Evolutionary conservation across 495 filamentous ascomycete species (phyloP).

Genomic region (Niebla homalea): DNA sequence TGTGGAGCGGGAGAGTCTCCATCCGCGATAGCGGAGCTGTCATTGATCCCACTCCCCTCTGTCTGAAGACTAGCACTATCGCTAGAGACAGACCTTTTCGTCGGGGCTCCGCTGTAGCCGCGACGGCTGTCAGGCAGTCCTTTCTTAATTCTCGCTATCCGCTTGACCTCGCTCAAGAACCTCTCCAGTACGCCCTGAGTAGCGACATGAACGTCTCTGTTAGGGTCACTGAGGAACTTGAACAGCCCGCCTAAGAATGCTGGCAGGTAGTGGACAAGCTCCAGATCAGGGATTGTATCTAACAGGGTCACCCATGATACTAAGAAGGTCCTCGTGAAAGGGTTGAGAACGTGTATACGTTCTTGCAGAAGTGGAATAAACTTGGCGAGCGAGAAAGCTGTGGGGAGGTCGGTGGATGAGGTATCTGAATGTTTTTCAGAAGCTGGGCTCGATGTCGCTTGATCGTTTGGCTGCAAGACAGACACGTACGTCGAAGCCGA

Average conservation of each 20-base stretch:
- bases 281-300: conserved; percentile 93
- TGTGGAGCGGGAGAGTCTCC: conserved; percentile 44
- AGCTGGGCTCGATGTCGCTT: conserved; percentile 30
- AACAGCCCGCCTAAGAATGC: conserved; percentile 85
- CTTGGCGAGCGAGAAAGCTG: conserved; percentile 77
- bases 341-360: conserved; percentile 82
- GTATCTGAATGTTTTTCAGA: conserved; percentile 38
- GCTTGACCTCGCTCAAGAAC: conserved; percentile 87
- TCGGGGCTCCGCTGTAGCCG: conserved; percentile 47
- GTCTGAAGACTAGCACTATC: conserved; percentile 45
- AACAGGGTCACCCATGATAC: conserved; percentile 92
- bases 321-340: conserved; percentile 87
- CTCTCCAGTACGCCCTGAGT: conserved; percentile 84
- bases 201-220: conserved; percentile 82
- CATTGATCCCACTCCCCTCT: conserved; percentile 33
- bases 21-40: conserved; percentile 38
- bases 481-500: conserved; percentile 93
- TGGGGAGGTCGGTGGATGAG: conserved; percentile 49
- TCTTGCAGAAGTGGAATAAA: conserved; percentile 93
- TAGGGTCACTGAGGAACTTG: conserved; percentile 82
- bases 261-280: conserved; percentile 84
- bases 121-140: conserved; percentile 80
- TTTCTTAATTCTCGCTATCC: conserved; percentile 83
- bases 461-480: conserved; percentile 48
- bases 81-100: conserved; percentile 50